Base-by-base conservation (phyloP, 495 filamentous ascomycete species). In the Aspergillus affinis region DNA sequence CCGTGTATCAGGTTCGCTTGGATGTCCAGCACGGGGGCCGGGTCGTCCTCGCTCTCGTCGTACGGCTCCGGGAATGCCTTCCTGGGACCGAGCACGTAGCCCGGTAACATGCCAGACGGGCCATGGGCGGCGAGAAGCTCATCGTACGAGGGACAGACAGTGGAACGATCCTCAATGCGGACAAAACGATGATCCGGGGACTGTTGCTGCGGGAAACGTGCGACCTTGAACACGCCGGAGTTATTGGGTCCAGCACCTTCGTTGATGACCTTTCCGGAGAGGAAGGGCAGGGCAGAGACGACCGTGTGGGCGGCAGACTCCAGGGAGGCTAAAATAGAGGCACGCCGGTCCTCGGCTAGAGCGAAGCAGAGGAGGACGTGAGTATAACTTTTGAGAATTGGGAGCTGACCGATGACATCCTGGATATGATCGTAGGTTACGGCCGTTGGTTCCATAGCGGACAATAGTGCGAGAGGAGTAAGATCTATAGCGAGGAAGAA, bases 321-420 rank as follows among this genome's bases (percentile, higher is more conserved):
- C 0, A 79, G 64, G 10, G 59, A 52, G 1, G 58, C 41, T 17
- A 73, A 36, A 8, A 69, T 60, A 0, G 61, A 3, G 1, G 69
- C 54, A 1, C 57, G 59, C 0, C 64, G 27, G 0, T 65, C 57
- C 4, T 69, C 51, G 0, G 63, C 47, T n/a, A 69, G 53, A 1
- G 67, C 44, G 32, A 77, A 78, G 30, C 59, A 62, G 3, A 66
- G 57, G 6, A 72, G 54, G 29, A 73, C 65, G 51, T 78, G 75
- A 10, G 64, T 72, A 55, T 80, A 80, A 48, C 57, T 65, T 54
- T 80, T 69, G 17, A 78, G 67, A 6, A 74, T 57, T 15, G 77
- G 75, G 0, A 80, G 64, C 52, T 80, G 75, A 21, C 75, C 72
- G 7, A 76, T 58, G 8, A 75, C 54, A 62, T 74, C 71, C 61